Conservation (phyloP, 371 early-diverging fungal species). For the Haplosporangium sp. region DNA sequence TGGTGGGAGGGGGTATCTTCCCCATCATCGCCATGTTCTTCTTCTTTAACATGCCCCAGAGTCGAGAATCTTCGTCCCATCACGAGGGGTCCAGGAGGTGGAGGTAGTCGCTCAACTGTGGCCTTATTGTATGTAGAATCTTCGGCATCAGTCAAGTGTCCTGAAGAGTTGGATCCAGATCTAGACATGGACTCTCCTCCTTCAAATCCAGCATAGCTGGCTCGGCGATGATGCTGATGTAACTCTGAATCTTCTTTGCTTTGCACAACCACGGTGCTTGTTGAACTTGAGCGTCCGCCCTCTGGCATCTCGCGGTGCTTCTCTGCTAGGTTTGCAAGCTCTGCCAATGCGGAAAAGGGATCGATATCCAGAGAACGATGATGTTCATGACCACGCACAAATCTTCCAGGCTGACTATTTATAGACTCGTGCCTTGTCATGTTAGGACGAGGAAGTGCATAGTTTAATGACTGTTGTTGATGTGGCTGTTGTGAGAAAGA, state of each 20-base stretch:
- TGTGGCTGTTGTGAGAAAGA: conserved; percentile 6
- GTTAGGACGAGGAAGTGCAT: conserved; percentile 18
- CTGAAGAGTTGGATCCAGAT: conserved; percentile 27
- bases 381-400: background rate
- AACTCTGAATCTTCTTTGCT: conserved; percentile 19
- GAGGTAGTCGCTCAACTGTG: conserved; percentile 37
- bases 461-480: conserved; percentile 21
- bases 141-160: conserved; percentile 24
- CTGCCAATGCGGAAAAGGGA: no score
- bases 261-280: conserved; percentile 17
- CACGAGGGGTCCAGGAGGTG: conserved; percentile 9
- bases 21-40: conserved; percentile 38
- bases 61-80: conserved; percentile 45
- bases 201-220: conserved; percentile 1
- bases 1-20: conserved; percentile 18
- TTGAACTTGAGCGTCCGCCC: conserved; percentile 10
- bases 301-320: background rate
- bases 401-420: conserved; percentile 2
- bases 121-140: conserved; percentile 37
- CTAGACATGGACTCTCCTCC: conserved; percentile 35
- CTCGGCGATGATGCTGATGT: conserved; percentile 4
- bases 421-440: conserved; percentile 17
- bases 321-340: no score
- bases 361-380: no score
- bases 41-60: conserved; percentile 44